A percentile compares a stretch with the other conserved stretches of the same genome.
phyloP scores from a whole-genome alignment of 2,329 filamentous ascomycete genomes.

The Clarireedia paspali region DNA sequence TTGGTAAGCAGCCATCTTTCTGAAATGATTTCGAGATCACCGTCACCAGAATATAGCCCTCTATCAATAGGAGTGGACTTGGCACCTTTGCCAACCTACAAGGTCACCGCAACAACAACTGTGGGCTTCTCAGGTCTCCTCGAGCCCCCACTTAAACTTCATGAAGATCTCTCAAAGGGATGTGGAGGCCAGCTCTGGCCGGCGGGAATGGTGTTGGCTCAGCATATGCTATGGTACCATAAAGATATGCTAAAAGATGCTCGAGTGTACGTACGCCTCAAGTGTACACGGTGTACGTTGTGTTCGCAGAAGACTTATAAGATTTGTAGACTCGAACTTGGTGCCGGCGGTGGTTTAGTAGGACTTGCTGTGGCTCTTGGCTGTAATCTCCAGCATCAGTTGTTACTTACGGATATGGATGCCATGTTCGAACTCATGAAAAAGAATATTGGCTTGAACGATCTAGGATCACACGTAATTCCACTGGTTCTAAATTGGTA shows the following conservation, averaged over 20 bases:
- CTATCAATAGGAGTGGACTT: constrained; percentile 43
- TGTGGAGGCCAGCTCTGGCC: constrained; percentile 95
- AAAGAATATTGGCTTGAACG: constrained; percentile 79
- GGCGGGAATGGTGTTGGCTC: constrained; percentile 79
- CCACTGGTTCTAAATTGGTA: constrained; percentile 77
- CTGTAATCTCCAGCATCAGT: constrained; percentile 43
- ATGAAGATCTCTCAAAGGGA: constrained; percentile 78
- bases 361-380: constrained; percentile 55
- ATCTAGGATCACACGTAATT: constrained; percentile 52
- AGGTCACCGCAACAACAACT: constrained; percentile 42
- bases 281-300: not conserved
- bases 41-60: constrained; percentile 28
- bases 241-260: constrained; percentile 53
- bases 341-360: constrained; percentile 84
- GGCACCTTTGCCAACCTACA: constrained; percentile 52
- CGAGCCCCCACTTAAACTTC: constrained; percentile 60
- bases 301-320: not conserved
- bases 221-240: constrained; percentile 75
- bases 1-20: too few species aligned
- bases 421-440: constrained; percentile 82
- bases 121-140: constrained; percentile 70
- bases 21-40: constrained; percentile 22
- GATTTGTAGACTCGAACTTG: constrained; percentile 73
- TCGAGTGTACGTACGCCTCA: constrained; percentile 51
- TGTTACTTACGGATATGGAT: constrained; percentile 80